phyloP scores from a whole-genome alignment of 805 yeast genomes.

The Lipomyces mesembrius region DNA sequence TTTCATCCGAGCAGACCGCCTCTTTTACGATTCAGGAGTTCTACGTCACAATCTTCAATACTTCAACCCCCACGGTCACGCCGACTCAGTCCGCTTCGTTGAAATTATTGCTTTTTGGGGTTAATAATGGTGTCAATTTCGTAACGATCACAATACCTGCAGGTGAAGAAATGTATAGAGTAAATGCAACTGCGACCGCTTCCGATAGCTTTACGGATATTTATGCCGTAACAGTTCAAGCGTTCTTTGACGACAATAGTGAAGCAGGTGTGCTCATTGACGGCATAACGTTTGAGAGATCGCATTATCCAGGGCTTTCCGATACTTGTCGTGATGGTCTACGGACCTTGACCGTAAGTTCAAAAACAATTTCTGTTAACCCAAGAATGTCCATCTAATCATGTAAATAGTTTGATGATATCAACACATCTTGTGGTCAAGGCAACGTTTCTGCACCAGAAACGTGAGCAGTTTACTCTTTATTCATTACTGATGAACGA shows the following conservation, averaged over 20 bases:
- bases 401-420: not conserved
- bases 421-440: not conserved
- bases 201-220: not conserved
- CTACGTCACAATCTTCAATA: conserved; percentile 6
- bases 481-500: conserved; percentile 1
- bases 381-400: not conserved
- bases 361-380: not conserved
- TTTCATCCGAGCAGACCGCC: conserved; percentile 11
- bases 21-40: conserved; percentile 5
- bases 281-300: not conserved
- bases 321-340: not conserved
- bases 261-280: not conserved
- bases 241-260: not conserved
- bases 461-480: not conserved
- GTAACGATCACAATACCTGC: not conserved
- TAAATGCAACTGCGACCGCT: conserved; percentile 2
- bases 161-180: conserved; percentile 2
- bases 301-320: not conserved
- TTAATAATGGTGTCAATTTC: not conserved
- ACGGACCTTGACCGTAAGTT: not conserved
- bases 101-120: not conserved
- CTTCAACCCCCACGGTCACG: conserved; percentile 1
- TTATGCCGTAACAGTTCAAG: not conserved
- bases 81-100: not conserved
- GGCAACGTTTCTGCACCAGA: not conserved